These are phyloP conservation scores for Chalciporus pseudorubinellus DNA, from an alignment of 768 basidiomycete species.

Conservation along the genomic window DNA sequence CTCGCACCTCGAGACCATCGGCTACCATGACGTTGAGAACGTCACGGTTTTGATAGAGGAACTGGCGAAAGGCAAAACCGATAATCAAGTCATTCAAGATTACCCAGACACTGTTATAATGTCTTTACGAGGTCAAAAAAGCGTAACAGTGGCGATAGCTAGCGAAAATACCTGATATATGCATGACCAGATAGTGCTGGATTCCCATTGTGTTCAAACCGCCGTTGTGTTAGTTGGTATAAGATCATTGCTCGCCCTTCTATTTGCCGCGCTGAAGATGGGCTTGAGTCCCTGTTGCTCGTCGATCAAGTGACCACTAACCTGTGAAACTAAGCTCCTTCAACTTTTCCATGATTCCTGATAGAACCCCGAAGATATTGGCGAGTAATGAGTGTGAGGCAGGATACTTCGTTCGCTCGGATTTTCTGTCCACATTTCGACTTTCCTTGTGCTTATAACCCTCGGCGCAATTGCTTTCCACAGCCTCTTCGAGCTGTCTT, in stretches of 20 bases:
- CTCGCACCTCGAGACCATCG: conserved; percentile 40
- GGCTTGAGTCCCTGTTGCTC: not conserved
- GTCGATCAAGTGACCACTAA: conserved; percentile 6
- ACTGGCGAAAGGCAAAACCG: conserved; percentile 68
- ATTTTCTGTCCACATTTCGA: conserved; percentile 1
- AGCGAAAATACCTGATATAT: conserved; percentile 61
- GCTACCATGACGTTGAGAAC: conserved; percentile 42
- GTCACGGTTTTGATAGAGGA: conserved; percentile 65
- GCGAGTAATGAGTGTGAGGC: not conserved
- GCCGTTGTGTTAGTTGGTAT: conserved; percentile 40
- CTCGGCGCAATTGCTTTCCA: conserved; percentile 10
- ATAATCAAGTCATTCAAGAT: conserved; percentile 88
- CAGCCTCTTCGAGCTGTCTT: conserved; percentile 32
- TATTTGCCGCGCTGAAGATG: conserved; percentile 52
- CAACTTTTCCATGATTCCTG: conserved; percentile 8
- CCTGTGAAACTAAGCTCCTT: conserved; percentile 26
- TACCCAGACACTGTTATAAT: conserved; percentile 91
- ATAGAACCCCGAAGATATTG: not conserved
- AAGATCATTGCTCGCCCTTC: conserved; percentile 51
- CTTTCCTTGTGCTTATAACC: not conserved
- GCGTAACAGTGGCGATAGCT: not conserved
- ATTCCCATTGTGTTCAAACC: conserved; percentile 35
- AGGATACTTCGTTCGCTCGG: not conserved
- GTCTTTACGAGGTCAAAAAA: conserved; percentile 43
- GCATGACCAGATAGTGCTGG: conserved; percentile 43